Base-by-base conservation (phyloP, 1,139 yeast species). In the Scheffersomyces lignicola region DNA sequence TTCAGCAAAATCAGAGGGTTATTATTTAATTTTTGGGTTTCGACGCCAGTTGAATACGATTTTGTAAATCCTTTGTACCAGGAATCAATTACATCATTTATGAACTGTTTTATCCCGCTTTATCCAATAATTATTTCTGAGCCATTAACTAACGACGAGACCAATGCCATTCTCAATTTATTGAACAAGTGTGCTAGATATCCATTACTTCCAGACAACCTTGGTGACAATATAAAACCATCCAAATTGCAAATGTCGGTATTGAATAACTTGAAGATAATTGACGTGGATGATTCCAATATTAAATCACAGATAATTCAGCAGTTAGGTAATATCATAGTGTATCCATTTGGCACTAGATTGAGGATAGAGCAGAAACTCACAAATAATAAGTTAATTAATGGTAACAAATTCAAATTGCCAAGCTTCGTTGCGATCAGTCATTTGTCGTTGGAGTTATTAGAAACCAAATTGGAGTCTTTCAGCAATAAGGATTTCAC, bases 351-450 rank as follows among this genome's bases (percentile, higher is more conserved):
- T 51, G 79, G 78, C 3, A 73, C 80, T 0, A 62, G 83, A 40
- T 67, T 65, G 13, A 60, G 81, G 39, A 83, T 83, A 33, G 69
- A 50, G 44, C 65, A 49, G 38, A 63, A 56, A 46, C 52, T 57
- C 32, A 53, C 44, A 16, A 52, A 57, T 31, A 57, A 58, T 29
- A 48, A 51, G 31, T 41, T 56, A 11, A 44, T 54, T 23, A 36
- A 36, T 37, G 54, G 35, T 23, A 50, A 55, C 16, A 62, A 56
- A 34, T 57, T 64, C 8, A 78, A 77, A 39, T 65, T 76, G 18
- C 92, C 95, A 2, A 73, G 88, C 0, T 88, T 83, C 51, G 70
- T 80, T 24, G 79, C 88, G 0, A 60, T 83, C 3, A 76, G 92
- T 44, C 70, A 70, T 36, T 51, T 58, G 18, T 69, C 86, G 1